A percentile compares a stretch with the other conserved stretches of the same genome.
Evolutionary conservation across 495 filamentous ascomycete genomes (phyloP).

Genomic region (Cercophora scortea): DNA sequence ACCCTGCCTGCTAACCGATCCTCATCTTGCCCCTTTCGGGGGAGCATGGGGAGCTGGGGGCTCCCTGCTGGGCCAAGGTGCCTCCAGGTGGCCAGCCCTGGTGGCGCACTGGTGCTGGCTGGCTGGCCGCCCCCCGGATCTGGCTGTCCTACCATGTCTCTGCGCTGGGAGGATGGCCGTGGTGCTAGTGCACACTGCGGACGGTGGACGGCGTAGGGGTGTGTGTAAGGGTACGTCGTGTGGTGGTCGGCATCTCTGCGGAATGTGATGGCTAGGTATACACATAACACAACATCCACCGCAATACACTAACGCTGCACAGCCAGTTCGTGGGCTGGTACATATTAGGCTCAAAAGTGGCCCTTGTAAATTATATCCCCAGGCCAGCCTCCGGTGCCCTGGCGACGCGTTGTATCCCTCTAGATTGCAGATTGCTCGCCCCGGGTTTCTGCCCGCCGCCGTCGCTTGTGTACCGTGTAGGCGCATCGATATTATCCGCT

Average conservation of each 20-base stretch:
- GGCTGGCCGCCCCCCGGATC: neutral
- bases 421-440: neutral
- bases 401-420: neutral
- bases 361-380: slow-evolving; percentile 1
- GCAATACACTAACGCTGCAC: no score
- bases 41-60: neutral
- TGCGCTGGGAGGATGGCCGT: no score
- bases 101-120: no score
- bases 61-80: neutral
- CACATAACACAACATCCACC: neutral
- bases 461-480: neutral
- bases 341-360: neutral
- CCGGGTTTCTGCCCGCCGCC: neutral
- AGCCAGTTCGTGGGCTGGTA: no score
- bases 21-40: slow-evolving; percentile 18
- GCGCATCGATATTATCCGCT: slow-evolving; percentile 9
- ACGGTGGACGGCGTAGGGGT: no score
- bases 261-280: neutral
- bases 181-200: neutral
- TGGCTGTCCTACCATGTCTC: neutral
- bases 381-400: neutral
- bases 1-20: slow-evolving; percentile 13
- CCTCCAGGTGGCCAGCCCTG: neutral
- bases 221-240: no score
- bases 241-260: slow-evolving; percentile 5